These are phyloP conservation scores for Rostrohypoxylon terebratum DNA, from an alignment of 495 filamentous ascomycete genomes.

Conservation along the genomic window DNA sequence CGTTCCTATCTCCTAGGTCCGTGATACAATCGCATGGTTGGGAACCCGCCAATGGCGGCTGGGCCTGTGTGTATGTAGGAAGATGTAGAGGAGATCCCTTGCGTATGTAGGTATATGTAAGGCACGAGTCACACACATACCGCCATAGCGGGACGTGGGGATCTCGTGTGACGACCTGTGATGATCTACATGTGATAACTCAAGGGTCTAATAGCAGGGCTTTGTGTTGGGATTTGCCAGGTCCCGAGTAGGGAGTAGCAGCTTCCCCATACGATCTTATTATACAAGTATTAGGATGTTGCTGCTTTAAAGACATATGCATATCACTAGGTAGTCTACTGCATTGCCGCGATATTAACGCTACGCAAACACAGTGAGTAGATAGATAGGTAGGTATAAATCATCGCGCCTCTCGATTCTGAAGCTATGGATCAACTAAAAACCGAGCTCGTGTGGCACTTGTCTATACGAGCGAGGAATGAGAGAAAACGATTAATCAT, in stretches of 20 bases:
- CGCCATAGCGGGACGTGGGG: not conserved
- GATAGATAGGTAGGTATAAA: no score
- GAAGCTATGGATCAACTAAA: not conserved
- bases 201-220: not conserved
- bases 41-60: not conserved
- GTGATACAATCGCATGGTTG: not conserved
- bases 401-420: not conserved
- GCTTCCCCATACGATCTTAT: not conserved
- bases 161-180: not conserved
- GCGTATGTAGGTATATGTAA: not conserved
- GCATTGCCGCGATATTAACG: not conserved
- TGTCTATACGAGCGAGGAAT: not conserved
- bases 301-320: not conserved
- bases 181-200: not conserved
- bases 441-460: not conserved
- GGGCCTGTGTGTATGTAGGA: not conserved
- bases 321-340: not conserved
- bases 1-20: not conserved
- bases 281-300: not conserved
- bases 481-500: not conserved
- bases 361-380: not conserved
- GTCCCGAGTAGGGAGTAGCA: not conserved
- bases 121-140: not conserved
- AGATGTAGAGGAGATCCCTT: not conserved
- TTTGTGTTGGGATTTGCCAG: not conserved